Evolutionary conservation across 148 eudicot species (phyloP).

Genomic region (Amaranthus hypochondriacus): DNA sequence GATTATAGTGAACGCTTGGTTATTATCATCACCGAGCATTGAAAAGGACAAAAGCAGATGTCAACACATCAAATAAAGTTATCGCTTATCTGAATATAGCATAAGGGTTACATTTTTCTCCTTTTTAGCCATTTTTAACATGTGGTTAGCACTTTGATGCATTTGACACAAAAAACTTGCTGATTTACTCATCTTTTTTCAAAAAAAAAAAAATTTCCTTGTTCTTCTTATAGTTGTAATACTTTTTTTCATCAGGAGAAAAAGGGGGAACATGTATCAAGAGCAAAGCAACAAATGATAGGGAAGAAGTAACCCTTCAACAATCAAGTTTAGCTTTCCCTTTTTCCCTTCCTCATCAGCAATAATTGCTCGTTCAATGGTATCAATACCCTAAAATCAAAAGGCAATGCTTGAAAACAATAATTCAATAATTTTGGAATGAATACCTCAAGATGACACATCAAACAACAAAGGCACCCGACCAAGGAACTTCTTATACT

Average conservation of each 20-base stretch:
- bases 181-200: background rate
- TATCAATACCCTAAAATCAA: conserved; percentile 63
- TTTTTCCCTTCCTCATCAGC: conserved; percentile 37
- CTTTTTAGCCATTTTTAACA: background rate
- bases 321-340: conserved; percentile 55
- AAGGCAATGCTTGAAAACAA: background rate
- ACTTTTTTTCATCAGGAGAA: background rate
- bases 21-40: too few species aligned
- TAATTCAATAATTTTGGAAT: conserved; percentile 1
- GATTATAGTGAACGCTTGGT: too few species aligned
- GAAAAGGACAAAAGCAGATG: too few species aligned
- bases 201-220: background rate
- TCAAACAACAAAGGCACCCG: background rate
- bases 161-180: background rate
- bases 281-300: background rate
- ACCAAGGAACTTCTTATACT: conserved; percentile 13
- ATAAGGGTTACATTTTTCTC: too few species aligned
- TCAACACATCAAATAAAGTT: too few species aligned
- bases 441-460: background rate
- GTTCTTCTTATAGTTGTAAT: background rate
- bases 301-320: conserved; percentile 73
- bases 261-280: background rate
- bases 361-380: conserved; percentile 73
- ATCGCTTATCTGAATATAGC: too few species aligned
- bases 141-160: background rate